Base-by-base conservation (phyloP, 2,329 filamentous ascomycete genomes). In the Alternaria novae-zelandiae region DNA sequence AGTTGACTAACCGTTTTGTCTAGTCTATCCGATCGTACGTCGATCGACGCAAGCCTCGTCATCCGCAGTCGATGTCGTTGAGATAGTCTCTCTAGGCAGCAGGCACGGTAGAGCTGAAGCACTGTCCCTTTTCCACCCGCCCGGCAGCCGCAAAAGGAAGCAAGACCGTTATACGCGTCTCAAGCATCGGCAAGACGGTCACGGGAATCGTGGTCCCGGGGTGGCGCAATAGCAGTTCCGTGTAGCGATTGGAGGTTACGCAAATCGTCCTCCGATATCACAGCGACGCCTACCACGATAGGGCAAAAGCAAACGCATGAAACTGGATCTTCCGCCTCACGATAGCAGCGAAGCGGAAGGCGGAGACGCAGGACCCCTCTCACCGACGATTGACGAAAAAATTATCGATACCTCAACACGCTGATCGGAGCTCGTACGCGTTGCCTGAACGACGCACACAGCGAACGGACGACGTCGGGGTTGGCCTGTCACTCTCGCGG, bases 11-110 rank as follows among this genome's bases (percentile, higher is more conserved):
- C 45, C 32, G 32, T 45, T 60, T 56, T 1, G 11, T 25, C 20
- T 57, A 57, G 51, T 6, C 44, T 44, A 41, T 56, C 11, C 44
- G 30, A 44, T 46, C 36, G 36, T 57, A 43, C 56, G 28, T 54
- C 54, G 26, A 57, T 28, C 36, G 28, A 43, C 54, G 44, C 53
- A 57, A 59, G 58, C 54, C 23, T 54, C 43, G 45, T 55, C 15
- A 57, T 55, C 26, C 36, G 50, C 23, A 55, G 49, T 55, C 55
- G 50, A 36, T 32, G 58, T 66, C 53, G 66, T 70, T 58, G 57
- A 63, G 63, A 59, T 54, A 63, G 67, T 51, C 56, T 68, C 63
- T 66, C 63, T 66, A 70, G 67, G 69, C 70, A 70, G 59, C 67
- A 71, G 63, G 53, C 50, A 56, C 12, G 17, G 54, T 50, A 30